A percentile compares a stretch with the other conserved stretches of the same genome.
phyloP scores from a whole-genome alignment of 2,329 filamentous ascomycete genomes.

The Pseudohalonectria lignicola region DNA sequence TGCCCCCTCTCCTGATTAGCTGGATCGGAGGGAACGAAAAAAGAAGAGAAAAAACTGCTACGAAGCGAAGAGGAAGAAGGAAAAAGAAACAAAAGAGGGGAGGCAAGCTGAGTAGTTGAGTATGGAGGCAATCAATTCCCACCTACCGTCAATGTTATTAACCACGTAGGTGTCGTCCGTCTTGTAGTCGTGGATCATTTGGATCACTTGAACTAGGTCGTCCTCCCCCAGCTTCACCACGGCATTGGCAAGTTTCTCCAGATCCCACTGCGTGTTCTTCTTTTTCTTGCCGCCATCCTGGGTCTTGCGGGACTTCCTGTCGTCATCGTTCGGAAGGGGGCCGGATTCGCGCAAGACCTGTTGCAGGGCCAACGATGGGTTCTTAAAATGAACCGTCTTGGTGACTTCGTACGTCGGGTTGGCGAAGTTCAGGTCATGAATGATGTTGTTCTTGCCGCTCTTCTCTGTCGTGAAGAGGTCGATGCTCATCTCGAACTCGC shows the following conservation, averaged over 20 bases:
- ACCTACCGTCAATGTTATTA: conserved; percentile 87
- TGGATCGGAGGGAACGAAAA: no score
- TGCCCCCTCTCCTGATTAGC: no score
- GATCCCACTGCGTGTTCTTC: conserved; percentile 69
- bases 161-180: conserved; percentile 88
- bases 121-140: no score
- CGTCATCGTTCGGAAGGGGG: conserved; percentile 66
- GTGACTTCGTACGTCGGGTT: conserved; percentile 71
- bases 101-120: no score
- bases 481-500: conserved; percentile 93
- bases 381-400: conserved; percentile 79
- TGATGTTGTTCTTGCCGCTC: conserved; percentile 65
- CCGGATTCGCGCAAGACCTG: conserved; percentile 73
- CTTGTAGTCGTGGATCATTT: conserved; percentile 98
- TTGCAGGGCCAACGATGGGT: conserved; percentile 79
- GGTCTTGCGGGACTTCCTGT: conserved; percentile 52
- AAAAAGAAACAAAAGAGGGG: no score
- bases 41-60: conserved; percentile 4
- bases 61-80: conserved; percentile 4
- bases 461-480: conserved; percentile 77
- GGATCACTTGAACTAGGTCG: conserved; percentile 86
- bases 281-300: conserved; percentile 66
- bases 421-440: conserved; percentile 88
- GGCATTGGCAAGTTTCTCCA: conserved; percentile 93
- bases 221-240: conserved; percentile 85